Base-by-base conservation (phyloP, 441 rosid species). In the Gossypium davidsonii region DNA sequence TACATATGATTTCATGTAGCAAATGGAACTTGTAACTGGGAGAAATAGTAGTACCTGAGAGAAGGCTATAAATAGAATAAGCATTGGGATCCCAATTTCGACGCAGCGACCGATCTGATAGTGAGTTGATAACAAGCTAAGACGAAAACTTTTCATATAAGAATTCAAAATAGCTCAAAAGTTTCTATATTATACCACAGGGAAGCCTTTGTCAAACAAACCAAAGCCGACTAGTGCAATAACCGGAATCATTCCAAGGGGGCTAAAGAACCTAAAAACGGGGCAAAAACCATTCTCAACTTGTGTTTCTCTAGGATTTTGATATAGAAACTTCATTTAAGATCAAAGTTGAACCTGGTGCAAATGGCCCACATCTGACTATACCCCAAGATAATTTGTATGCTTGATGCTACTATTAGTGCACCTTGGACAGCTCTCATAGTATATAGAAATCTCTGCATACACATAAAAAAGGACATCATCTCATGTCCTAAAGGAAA, bases 361-460 rank as follows among this genome's bases (percentile, higher is more conserved):
- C 93, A 91, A 37, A 96, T 91, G 58, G 89, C 98, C 98, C 99
- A 93, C 79, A 96, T 74, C 68, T 93, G 99, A 82, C 99, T 96
- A 80, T 87, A 96, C 59, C 98, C 99, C 57, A 96, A 84, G 70
- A 93, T 89, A 78, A 93, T 96, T 78, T 96, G 98, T 76, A 96
- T 81, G 78, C 98, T 93, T 64, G 99, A 96, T 80, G 98, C 91
- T 60, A 96, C 97, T 21, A 96, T 96, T 25, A 96, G 72, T 56
- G 99, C 99, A 58, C 98, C 99, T 89, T 96, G 99, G 67, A 96
- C 97, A 0, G 99, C 99, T 83, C 96, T 90, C 97, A 93, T 96
- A 66, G 99, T 96, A 75, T 81, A 87, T 37, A 88, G 83, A 80
- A 96, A 96, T 77, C 97, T 91, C 99, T 96, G 71, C 60, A 81